Evolutionary conservation across 176 grass and related monocot genomes (phyloP).

Genomic region (Juncus effusus): DNA sequence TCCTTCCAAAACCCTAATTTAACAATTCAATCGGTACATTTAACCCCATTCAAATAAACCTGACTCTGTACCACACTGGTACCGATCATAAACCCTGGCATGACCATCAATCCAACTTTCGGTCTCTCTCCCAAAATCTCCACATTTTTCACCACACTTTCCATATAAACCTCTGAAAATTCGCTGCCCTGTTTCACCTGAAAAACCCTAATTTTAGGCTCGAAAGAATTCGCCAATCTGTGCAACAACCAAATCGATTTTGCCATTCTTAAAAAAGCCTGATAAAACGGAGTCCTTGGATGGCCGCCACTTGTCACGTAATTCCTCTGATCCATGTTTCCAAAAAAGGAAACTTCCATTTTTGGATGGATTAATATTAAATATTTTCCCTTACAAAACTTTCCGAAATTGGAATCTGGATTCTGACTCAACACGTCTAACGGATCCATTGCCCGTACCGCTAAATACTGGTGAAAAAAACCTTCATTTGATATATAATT

Average conservation of each 20-base stretch:
- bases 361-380: conserved; percentile 71
- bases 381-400: conserved; percentile 84
- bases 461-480: conserved; percentile 88
- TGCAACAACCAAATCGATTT: conserved; percentile 91
- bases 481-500: conserved; percentile 47
- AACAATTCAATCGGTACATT: conserved; percentile 33
- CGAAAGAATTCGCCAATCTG: conserved; percentile 63
- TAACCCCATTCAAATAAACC: conserved; percentile 69
- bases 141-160: conserved; percentile 62
- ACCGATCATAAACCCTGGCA: conserved; percentile 84
- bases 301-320: conserved; percentile 81
- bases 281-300: conserved; percentile 92
- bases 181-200: conserved; percentile 60
- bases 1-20: conserved; percentile 24
- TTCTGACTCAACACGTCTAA: conserved; percentile 91
- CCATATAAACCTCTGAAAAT: conserved; percentile 86
- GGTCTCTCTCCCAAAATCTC: conserved; percentile 45
- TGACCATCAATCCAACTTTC: conserved; percentile 85
- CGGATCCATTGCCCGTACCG: conserved; percentile 81
- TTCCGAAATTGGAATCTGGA: conserved; percentile 75
- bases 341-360: conserved; percentile 92
- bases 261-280: conserved; percentile 76
- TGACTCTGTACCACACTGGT: conserved; percentile 54
- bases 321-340: conserved; percentile 86
- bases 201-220: conserved; percentile 67